These are phyloP conservation scores for Monocercomonoides exilis DNA, from an alignment of 78 protist genomes.

Conservation along the genomic window DNA sequence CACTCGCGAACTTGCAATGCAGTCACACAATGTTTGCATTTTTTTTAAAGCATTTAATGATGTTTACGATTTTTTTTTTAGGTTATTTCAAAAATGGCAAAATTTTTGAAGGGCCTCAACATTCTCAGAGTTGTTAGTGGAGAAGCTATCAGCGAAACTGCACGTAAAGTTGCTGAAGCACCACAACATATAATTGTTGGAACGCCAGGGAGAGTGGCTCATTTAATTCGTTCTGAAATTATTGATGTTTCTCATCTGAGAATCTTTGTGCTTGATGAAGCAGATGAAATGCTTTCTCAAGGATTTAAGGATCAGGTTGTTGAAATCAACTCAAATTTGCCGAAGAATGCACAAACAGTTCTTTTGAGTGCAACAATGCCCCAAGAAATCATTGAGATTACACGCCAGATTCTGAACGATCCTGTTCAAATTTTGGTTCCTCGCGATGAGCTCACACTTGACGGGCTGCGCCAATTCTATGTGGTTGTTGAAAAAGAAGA, in stretches of 20 bases:
- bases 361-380: conserved; percentile 98
- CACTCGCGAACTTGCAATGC: conserved; percentile 98
- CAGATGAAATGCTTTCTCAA: conserved; percentile 97
- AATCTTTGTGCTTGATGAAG: conserved; percentile 94
- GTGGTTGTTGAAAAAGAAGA: conserved; percentile 79
- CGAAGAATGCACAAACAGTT: conserved; percentile 80
- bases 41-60: conserved; percentile 2
- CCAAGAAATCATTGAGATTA: conserved; percentile 81
- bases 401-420: conserved; percentile 88
- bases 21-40: conserved; percentile 71
- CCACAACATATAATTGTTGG: conserved; percentile 95
- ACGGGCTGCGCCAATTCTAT: conserved; percentile 97
- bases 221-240: conserved; percentile 86
- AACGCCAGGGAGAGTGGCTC: conserved; percentile 98
- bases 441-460: conserved; percentile 91
- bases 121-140: conserved; percentile 96
- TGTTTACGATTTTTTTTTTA: neutral
- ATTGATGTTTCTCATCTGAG: conserved; percentile 56
- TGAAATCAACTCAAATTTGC: conserved; percentile 87
- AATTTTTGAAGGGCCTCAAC: conserved; percentile 64
- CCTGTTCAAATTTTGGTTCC: conserved; percentile 80
- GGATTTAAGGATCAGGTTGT: conserved; percentile 98
- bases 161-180: conserved; percentile 46
- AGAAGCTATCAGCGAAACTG: conserved; percentile 79
- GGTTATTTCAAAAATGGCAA: conserved; percentile 76